These are phyloP conservation scores for Microdochium nivale DNA, from an alignment of 2,329 filamentous ascomycete genomes.

Conservation along the genomic window DNA sequence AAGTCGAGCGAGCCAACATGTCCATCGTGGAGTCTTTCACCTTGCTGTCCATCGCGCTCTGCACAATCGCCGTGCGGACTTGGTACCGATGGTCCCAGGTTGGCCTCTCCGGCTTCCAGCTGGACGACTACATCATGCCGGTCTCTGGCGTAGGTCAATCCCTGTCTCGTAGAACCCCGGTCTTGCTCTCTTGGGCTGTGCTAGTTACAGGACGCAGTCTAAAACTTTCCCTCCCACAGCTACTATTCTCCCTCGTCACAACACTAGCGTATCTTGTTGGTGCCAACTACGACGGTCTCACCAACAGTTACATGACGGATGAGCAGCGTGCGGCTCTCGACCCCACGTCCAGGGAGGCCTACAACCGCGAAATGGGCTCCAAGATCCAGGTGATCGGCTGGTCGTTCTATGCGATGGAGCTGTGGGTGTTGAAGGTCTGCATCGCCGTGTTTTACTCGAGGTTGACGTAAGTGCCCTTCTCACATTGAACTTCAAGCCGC, in stretches of 20 bases:
- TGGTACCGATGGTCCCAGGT: conserved; percentile 10
- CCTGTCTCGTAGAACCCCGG: background rate
- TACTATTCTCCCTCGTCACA: conserved; percentile 5
- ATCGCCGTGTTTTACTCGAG: conserved; percentile 16
- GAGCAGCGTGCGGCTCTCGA: conserved; percentile 9
- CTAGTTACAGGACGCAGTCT: too few species aligned
- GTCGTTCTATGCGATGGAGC: conserved; percentile 13
- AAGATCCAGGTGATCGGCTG: conserved; percentile 14
- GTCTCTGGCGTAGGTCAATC: conserved; percentile 9
- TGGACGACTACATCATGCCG: conserved; percentile 16
- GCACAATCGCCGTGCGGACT: background rate
- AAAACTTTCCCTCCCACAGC: conserved; percentile 2
- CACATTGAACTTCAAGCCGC: background rate
- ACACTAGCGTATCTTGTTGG: conserved; percentile 5
- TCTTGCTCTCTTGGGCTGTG: too few species aligned
- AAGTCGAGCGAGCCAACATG: background rate
- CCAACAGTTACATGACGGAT: conserved; percentile 15
- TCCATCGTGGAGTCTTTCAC: background rate
- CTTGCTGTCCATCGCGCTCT: background rate
- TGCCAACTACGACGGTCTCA: conserved; percentile 8
- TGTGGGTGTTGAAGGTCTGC: conserved; percentile 15
- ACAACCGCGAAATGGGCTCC: conserved; percentile 12
- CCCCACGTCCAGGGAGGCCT: conserved; percentile 8
- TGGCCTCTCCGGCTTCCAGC: conserved; percentile 7
- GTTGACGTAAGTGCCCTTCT: conserved; percentile 10